phyloP scores from a whole-genome alignment of 2,329 filamentous ascomycete genomes.

The Fusarium kyushuense region DNA sequence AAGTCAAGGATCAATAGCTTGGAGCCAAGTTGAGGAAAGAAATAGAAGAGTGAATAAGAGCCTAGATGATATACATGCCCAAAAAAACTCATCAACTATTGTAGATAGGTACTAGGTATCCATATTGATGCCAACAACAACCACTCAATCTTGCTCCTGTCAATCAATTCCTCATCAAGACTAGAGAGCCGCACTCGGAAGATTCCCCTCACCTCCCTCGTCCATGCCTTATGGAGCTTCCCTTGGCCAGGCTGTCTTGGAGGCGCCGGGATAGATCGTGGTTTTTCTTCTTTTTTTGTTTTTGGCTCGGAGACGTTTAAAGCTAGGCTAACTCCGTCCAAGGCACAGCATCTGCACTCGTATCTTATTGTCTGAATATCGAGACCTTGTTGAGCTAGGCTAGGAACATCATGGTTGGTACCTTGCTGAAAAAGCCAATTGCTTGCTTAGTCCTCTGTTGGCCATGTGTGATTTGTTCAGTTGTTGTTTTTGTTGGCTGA shows the following conservation, averaged over 20 bases:
- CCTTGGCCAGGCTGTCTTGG: not conserved
- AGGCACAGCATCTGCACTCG: slow-evolving; percentile 17
- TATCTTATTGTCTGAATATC: slow-evolving; percentile 14
- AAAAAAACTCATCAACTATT: not conserved
- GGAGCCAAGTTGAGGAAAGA: slow-evolving; percentile 3
- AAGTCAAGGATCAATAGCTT: slow-evolving; percentile 13
- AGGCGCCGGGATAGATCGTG: not conserved
- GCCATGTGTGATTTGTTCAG: slow-evolving; percentile 36
- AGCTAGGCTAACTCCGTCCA: slow-evolving; percentile 36
- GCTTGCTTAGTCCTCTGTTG: slow-evolving; percentile 8
- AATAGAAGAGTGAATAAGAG: not conserved
- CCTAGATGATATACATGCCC: not conserved
- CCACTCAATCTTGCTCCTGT: slow-evolving; percentile 2
- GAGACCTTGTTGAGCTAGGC: slow-evolving; percentile 27
- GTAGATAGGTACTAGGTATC: not conserved
- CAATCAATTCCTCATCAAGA: slow-evolving; percentile 28
- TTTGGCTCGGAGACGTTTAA: slow-evolving; percentile 24
- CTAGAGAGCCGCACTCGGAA: slow-evolving; percentile 30
- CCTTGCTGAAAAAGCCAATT: slow-evolving; percentile 37
- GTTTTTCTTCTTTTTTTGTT: too few species aligned
- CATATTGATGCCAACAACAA: not conserved
- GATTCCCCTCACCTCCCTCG: slow-evolving; percentile 18
- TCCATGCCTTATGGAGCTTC: not conserved
- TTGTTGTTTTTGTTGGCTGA: slow-evolving; percentile 21
- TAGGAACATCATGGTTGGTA: slow-evolving; percentile 30